Conservation (phyloP, 192 early-diverging fungal species). For the Coemansia sp. region DNA sequence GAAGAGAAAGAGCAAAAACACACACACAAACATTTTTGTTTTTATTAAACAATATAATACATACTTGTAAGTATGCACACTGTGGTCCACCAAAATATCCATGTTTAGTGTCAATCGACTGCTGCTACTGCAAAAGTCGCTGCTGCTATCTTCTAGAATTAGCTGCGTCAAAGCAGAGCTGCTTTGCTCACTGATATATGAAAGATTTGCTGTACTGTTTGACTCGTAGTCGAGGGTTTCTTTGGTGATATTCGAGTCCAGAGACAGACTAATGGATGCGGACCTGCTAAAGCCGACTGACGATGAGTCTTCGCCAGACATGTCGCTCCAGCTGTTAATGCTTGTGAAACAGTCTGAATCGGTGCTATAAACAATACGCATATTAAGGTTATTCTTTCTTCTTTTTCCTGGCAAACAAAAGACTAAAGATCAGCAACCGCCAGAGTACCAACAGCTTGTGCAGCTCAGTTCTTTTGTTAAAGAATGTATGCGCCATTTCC, state of each 20-base stretch:
- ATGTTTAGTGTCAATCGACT: not conserved
- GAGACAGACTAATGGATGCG: no score
- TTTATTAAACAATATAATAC: not conserved
- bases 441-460: no score
- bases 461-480: no score
- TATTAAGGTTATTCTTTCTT: not conserved
- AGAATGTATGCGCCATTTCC: no score
- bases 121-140: not conserved
- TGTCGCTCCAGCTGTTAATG: not conserved
- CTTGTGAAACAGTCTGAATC: not conserved
- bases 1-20: no score
- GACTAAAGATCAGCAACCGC: no score
- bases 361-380: not conserved
- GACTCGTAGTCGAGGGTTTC: not conserved
- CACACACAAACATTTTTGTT: not conserved
- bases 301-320: not conserved
- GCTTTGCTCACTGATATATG: not conserved
- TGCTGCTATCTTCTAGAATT: not conserved
- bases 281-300: not conserved
- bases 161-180: not conserved
- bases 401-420: no score
- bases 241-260: not conserved
- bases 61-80: not conserved
- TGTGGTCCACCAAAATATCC: not conserved
- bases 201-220: not conserved